A percentile compares a stretch with the other conserved stretches of the same genome.
These are phyloP conservation scores for Mycosphaerella sp. DNA, from an alignment of 2,329 filamentous ascomycete genomes.

Conservation along the genomic window DNA sequence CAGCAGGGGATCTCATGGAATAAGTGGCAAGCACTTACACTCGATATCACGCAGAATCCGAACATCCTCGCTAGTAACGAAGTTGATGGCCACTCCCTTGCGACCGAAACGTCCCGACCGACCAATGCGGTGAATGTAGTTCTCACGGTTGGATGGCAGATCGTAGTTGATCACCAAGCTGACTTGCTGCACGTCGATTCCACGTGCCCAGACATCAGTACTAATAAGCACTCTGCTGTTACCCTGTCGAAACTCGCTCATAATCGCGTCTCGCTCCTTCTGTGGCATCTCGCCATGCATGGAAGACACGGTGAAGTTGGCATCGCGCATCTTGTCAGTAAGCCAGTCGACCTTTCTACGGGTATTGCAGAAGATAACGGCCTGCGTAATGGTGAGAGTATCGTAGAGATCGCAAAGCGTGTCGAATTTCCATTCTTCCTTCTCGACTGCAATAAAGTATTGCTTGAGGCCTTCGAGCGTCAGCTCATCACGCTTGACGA, in stretches of 20 bases:
- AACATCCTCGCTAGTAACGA: slow-evolving; percentile 96
- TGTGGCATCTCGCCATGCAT: slow-evolving; percentile 99
- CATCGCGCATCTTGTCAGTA: slow-evolving; percentile 98
- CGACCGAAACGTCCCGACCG: slow-evolving; percentile 91
- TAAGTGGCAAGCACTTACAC: slow-evolving; percentile 48
- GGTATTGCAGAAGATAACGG: slow-evolving; percentile 99
- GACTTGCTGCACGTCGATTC: slow-evolving; percentile 98
- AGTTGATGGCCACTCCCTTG: slow-evolving; percentile 99
- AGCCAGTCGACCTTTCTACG: slow-evolving; percentile 99
- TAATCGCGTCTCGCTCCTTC: slow-evolving; percentile 96
- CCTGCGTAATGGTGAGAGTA: slow-evolving; percentile 95
- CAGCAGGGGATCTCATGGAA: neutral
- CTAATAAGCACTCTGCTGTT: slow-evolving; percentile 95
- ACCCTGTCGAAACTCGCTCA: slow-evolving; percentile 97
- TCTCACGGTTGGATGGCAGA: slow-evolving; percentile 95
- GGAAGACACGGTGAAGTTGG: slow-evolving; percentile 95
- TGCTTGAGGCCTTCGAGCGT: slow-evolving; percentile 97
- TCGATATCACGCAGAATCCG: slow-evolving; percentile 97
- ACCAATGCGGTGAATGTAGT: slow-evolving; percentile 98
- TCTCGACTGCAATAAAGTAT: slow-evolving; percentile 98
- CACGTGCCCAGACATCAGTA: slow-evolving; percentile 95
- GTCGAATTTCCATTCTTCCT: slow-evolving; percentile 99
- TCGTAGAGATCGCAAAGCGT: slow-evolving; percentile 98
- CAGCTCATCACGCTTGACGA: slow-evolving; percentile 98
- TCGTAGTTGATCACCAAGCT: slow-evolving; percentile 99